Evolutionary conservation across 257 asterid species (phyloP).

Genomic region (Solanum sejunctum): DNA sequence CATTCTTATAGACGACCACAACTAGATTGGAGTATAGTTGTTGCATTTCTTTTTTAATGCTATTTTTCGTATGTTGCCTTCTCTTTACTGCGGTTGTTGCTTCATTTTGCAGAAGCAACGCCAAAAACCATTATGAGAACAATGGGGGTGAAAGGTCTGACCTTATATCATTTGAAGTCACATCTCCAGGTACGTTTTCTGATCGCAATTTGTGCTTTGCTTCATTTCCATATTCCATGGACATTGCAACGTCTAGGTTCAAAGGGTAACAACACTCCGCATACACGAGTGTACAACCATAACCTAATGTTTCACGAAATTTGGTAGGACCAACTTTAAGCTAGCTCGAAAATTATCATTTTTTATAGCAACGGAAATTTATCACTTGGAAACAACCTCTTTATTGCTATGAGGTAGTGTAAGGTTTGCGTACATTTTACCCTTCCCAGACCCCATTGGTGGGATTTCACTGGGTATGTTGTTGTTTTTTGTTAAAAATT

Average conservation of each 20-base stretch:
- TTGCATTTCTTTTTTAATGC: background rate
- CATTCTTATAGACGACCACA: background rate
- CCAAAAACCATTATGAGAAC: conserved; percentile 80
- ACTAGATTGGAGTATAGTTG: background rate
- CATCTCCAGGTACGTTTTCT: conserved; percentile 68
- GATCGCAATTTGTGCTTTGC: background rate
- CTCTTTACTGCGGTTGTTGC: background rate
- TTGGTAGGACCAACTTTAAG: background rate
- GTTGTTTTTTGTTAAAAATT: too few species aligned
- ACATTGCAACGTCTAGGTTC: background rate
- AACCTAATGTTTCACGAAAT: background rate
- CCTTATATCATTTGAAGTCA: conserved; percentile 87
- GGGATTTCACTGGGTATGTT: too few species aligned
- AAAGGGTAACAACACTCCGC: background rate
- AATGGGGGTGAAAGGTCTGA: conserved; percentile 95
- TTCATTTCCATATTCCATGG: background rate
- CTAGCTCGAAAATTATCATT: background rate
- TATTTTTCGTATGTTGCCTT: background rate
- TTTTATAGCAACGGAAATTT: background rate
- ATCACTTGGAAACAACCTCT: too few species aligned
- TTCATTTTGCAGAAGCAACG: conserved; percentile 66
- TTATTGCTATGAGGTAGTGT: too few species aligned
- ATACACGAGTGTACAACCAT: background rate
- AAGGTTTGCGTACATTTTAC: too few species aligned
- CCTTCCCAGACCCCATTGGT: too few species aligned